phyloP scores from a whole-genome alignment of 495 filamentous ascomycete genomes.

The Platismatia glauca region DNA sequence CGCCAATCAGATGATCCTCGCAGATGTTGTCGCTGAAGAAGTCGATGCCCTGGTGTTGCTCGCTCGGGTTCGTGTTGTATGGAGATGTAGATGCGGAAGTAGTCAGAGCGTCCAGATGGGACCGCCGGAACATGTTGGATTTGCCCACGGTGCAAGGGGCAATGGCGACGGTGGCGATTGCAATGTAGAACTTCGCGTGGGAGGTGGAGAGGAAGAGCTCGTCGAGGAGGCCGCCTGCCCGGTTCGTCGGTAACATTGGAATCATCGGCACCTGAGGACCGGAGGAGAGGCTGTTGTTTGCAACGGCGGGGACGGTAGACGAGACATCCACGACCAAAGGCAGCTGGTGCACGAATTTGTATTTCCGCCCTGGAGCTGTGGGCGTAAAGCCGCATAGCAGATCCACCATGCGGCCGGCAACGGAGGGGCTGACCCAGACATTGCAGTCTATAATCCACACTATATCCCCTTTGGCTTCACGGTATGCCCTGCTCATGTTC shows the following conservation, averaged over 20 bases:
- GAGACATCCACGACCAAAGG: slow-evolving; percentile 73
- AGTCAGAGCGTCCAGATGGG: slow-evolving; percentile 80
- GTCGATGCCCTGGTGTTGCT: slow-evolving; percentile 55
- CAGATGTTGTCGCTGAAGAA: slow-evolving; percentile 95
- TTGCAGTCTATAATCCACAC: slow-evolving; percentile 97
- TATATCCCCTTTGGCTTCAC: slow-evolving; percentile 87
- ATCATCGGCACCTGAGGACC: slow-evolving; percentile 23
- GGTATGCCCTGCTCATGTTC: slow-evolving; percentile 89
- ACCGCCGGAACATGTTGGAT: slow-evolving; percentile 94
- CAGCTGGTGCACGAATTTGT: slow-evolving; percentile 94
- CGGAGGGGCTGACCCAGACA: slow-evolving; percentile 77
- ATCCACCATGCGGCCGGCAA: slow-evolving; percentile 78
- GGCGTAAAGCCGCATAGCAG: slow-evolving; percentile 58
- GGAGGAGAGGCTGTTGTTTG: slow-evolving; percentile 22
- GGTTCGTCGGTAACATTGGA: slow-evolving; percentile 22
- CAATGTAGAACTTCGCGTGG: slow-evolving; percentile 96
- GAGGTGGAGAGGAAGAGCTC: slow-evolving; percentile 89
- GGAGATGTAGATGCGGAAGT: slow-evolving; percentile 30
- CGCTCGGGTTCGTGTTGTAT: slow-evolving; percentile 30
- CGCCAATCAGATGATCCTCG: slow-evolving; percentile 93
- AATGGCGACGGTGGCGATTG: slow-evolving; percentile 86
- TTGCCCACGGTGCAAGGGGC: slow-evolving; percentile 95
- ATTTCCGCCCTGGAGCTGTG: slow-evolving; percentile 43
- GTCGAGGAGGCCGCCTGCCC: slow-evolving; percentile 75
- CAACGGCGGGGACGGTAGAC: slow-evolving; percentile 23